Conservation (phyloP, 208 protist species). For the Wallacemonas sp. region DNA sequence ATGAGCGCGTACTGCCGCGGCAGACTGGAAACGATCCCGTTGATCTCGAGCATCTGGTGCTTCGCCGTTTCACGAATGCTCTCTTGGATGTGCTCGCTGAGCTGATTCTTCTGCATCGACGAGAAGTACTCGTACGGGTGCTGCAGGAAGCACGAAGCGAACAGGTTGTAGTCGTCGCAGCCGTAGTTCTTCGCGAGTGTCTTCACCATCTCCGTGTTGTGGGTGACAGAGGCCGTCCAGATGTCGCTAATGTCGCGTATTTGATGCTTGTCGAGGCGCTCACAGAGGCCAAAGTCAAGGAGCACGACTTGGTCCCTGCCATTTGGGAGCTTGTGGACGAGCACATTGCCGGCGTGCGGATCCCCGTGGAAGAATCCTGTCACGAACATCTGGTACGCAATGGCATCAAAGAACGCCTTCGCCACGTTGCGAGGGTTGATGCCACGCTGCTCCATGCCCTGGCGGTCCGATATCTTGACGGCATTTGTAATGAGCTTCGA, state of each 20-base stretch:
- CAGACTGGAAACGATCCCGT: constrained; percentile 68
- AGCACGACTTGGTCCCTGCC: constrained; percentile 82
- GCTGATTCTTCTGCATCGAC: constrained; percentile 21
- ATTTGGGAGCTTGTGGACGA: constrained; percentile 71
- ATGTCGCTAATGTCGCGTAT: constrained; percentile 65
- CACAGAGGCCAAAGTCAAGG: constrained; percentile 96
- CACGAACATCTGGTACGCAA: constrained; percentile 93
- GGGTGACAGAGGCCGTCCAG: constrained; percentile 73
- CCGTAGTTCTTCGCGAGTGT: constrained; percentile 49
- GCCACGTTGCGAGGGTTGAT: constrained; percentile 61
- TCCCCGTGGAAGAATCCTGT: constrained; percentile 95
- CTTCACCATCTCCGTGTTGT: constrained; percentile 51
- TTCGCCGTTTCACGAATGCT: constrained; percentile 67
- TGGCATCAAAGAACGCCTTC: constrained; percentile 76
- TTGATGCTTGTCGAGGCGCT: constrained; percentile 61
- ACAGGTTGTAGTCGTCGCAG: constrained; percentile 73
- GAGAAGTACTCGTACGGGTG: constrained; percentile 77
- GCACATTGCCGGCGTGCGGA: constrained; percentile 93
- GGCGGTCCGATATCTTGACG: constrained; percentile 79
- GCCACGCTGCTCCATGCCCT: constrained; percentile 48
- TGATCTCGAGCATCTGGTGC: constrained; percentile 77
- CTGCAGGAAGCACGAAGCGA: constrained; percentile 86
- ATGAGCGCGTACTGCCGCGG: constrained; percentile 89
- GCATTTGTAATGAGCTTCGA: constrained; percentile 60
- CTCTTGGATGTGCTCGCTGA: constrained; percentile 37